phyloP scores from a whole-genome alignment of 768 basidiomycete genomes.

The Suillus americanus region DNA sequence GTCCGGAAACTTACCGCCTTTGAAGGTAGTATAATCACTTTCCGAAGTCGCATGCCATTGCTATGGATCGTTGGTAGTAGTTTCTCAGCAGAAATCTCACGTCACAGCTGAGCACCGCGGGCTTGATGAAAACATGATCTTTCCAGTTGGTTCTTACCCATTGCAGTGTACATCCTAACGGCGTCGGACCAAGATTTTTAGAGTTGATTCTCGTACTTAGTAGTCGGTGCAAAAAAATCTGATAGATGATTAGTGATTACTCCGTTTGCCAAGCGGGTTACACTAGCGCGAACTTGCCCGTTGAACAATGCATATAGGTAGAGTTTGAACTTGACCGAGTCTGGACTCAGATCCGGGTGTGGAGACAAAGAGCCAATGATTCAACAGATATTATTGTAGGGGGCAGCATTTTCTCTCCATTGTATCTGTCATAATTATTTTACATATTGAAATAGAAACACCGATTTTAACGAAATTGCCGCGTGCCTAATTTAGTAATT shows the following conservation, averaged over 20 bases:
- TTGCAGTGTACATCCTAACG: neutral
- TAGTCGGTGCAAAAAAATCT: neutral
- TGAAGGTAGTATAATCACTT: constrained; percentile 5
- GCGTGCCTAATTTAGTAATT: neutral
- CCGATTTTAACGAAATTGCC: neutral
- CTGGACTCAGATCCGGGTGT: neutral
- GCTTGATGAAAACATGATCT: neutral
- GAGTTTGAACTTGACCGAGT: neutral
- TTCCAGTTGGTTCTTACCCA: neutral
- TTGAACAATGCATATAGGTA: neutral
- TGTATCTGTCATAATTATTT: constrained; percentile 4
- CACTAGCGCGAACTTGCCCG: neutral
- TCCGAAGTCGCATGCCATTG: constrained; percentile 6
- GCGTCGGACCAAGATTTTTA: neutral
- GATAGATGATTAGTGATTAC: neutral
- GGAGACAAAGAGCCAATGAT: neutral
- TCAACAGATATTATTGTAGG: too few species aligned
- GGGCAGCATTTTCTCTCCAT: neutral
- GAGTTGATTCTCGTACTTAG: neutral
- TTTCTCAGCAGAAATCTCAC: constrained; percentile 6
- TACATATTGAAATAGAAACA: neutral
- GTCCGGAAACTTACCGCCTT: constrained; percentile 1
- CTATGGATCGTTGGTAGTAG: constrained; percentile 4
- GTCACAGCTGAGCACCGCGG: constrained; percentile 3
- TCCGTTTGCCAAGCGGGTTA: neutral